phyloP scores from a whole-genome alignment of 1,284 basidiomycete species.

The Trichosporon sp. region DNA sequence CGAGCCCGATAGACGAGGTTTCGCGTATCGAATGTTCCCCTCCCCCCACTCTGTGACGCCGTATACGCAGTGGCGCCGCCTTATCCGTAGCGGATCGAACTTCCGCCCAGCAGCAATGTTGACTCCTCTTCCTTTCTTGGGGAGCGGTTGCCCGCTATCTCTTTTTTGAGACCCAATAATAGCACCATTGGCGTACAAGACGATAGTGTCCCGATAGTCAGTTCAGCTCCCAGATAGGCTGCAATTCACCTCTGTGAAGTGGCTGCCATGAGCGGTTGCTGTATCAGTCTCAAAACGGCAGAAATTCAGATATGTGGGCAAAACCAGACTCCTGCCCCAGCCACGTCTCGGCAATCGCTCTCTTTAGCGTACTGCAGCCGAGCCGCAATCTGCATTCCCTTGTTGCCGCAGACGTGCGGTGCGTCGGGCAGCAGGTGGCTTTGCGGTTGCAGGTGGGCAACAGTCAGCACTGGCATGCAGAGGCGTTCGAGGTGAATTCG shows the following conservation, averaged over 20 bases:
- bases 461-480: background rate
- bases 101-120: background rate
- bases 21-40: background rate
- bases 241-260: background rate
- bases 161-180: background rate
- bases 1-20: background rate
- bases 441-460: background rate
- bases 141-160: background rate
- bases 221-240: background rate
- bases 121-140: background rate
- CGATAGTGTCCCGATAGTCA: background rate
- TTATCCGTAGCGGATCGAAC: background rate
- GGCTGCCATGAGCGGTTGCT: background rate
- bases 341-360: background rate
- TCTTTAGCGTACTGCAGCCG: background rate
- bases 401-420: background rate
- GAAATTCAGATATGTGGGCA: slow-evolving; percentile 3
- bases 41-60: background rate
- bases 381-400: background rate
- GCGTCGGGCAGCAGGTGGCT: background rate
- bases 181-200: background rate
- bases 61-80: slow-evolving; percentile 1
- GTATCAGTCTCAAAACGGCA: background rate
- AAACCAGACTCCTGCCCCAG: background rate
- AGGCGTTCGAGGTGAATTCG: background rate